A percentile compares a stretch with the other conserved stretches of the same genome.
phyloP scores from a whole-genome alignment of 2,329 filamentous ascomycete species.

The Calonectria henricotiae region DNA sequence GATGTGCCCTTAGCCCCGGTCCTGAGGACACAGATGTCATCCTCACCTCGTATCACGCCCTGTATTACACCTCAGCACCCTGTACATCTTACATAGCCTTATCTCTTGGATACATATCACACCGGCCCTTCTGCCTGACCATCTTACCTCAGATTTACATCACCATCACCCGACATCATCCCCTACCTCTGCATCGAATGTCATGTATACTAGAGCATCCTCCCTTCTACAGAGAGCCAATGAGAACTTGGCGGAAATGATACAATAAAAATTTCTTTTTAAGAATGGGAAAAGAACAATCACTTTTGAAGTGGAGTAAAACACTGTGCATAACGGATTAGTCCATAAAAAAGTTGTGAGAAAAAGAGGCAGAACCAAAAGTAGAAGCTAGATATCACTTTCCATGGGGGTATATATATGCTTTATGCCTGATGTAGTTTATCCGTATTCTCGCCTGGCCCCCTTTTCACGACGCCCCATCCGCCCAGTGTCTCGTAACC shows the following conservation, averaged over 20 bases:
- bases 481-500: background rate
- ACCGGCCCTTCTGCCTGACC: background rate
- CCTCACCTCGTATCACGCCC: constrained; percentile 15
- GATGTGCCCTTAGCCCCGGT: constrained; percentile 3
- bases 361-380: background rate
- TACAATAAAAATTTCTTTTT: background rate
- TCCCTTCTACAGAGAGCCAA: constrained; percentile 11
- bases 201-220: constrained; percentile 41
- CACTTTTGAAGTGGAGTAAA: constrained; percentile 1
- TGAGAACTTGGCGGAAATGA: background rate
- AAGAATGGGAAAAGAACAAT: background rate
- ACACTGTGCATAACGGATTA: background rate
- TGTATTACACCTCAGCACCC: constrained; percentile 22
- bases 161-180: constrained; percentile 17
- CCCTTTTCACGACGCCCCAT: background rate
- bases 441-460: background rate
- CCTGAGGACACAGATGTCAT: constrained; percentile 16
- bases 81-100: constrained; percentile 39
- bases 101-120: constrained; percentile 20
- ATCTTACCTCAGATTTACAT: constrained; percentile 34
- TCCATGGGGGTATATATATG: constrained; percentile 19
- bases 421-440: background rate
- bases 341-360: background rate
- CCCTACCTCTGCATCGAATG: background rate
- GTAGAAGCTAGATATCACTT: background rate